Evolutionary conservation across 2,329 filamentous ascomycete genomes (phyloP).

Genomic region (Ascochyta fabae): DNA sequence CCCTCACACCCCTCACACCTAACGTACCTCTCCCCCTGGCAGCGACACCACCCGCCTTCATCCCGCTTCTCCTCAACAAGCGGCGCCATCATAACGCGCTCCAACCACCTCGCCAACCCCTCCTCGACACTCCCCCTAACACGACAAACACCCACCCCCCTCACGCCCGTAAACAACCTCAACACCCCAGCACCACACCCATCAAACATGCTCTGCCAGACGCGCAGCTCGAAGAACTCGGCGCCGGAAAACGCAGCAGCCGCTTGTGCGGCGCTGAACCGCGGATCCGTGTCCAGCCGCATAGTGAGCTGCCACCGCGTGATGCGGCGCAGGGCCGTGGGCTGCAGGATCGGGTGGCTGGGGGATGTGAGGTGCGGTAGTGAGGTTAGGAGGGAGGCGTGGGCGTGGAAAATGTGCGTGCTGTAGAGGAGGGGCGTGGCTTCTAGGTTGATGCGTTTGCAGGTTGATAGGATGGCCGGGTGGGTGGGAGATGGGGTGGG

Average conservation of each 20-base stretch:
- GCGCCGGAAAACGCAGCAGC: slow-evolving; percentile 53
- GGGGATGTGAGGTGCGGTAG: slow-evolving; percentile 52
- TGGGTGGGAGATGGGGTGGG: slow-evolving; percentile 34
- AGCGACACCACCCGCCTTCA: slow-evolving; percentile 28
- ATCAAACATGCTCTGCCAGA: slow-evolving; percentile 52
- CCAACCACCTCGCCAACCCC: slow-evolving; percentile 54
- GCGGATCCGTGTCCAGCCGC: slow-evolving; percentile 58
- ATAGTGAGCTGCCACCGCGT: slow-evolving; percentile 54
- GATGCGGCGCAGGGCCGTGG: slow-evolving; percentile 46
- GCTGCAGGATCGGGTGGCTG: slow-evolving; percentile 46
- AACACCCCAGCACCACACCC: slow-evolving; percentile 52
- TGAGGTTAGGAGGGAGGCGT: slow-evolving; percentile 54
- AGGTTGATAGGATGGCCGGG: slow-evolving; percentile 52
- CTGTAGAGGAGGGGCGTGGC: slow-evolving; percentile 56
- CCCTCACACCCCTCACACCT: slow-evolving; percentile 25
- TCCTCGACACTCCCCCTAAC: slow-evolving; percentile 53
- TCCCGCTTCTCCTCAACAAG: slow-evolving; percentile 23
- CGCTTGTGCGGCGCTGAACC: slow-evolving; percentile 51
- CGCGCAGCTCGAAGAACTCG: slow-evolving; percentile 58
- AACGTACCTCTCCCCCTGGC: slow-evolving; percentile 44
- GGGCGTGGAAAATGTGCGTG: slow-evolving; percentile 58
- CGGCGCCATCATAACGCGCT: slow-evolving; percentile 52
- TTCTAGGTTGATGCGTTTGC: slow-evolving; percentile 51
- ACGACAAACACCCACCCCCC: slow-evolving; percentile 53
- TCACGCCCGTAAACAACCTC: slow-evolving; percentile 54